Percentiles rank a stretch among this genome's conserved stretches.
These are phyloP conservation scores for Allium fistulosum DNA, from an alignment of 106 monocot species.

Conservation along the genomic window DNA sequence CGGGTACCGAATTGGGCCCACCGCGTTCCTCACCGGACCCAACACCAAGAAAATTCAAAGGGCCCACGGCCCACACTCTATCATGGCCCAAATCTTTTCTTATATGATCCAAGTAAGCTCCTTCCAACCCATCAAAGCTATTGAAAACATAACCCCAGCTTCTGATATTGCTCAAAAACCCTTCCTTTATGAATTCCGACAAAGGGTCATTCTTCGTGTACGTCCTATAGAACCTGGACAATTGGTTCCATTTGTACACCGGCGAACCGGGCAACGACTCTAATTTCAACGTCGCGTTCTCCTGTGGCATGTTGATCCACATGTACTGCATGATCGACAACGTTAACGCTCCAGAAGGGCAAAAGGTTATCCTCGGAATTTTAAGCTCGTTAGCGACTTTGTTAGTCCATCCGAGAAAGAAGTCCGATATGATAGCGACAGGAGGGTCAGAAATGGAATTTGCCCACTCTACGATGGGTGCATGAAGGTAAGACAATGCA, in stretches of 20 bases:
- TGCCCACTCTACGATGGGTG: neutral
- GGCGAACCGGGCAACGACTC: neutral
- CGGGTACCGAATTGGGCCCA: neutral
- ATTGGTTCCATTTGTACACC: slow-evolving; percentile 16
- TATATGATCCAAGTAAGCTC: slow-evolving; percentile 15
- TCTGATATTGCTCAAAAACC: slow-evolving; percentile 9
- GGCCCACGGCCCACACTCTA: slow-evolving; percentile 54
- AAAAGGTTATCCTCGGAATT: slow-evolving; percentile 29
- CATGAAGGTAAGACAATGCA: slow-evolving; percentile 9
- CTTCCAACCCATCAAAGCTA: slow-evolving; percentile 34
- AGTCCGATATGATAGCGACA: slow-evolving; percentile 30
- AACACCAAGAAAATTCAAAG: slow-evolving; percentile 2
- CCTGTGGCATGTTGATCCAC: too few species aligned
- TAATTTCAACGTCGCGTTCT: neutral
- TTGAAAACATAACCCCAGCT: slow-evolving; percentile 22
- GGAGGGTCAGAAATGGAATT: slow-evolving; percentile 5
- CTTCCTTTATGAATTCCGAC: slow-evolving; percentile 14
- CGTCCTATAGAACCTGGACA: slow-evolving; percentile 16
- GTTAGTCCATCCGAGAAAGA: slow-evolving; percentile 35
- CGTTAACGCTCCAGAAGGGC: slow-evolving; percentile 16
- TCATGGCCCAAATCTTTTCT: neutral
- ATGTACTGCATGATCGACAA: too few species aligned
- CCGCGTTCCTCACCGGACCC: neutral
- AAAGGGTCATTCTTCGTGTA: slow-evolving; percentile 1
- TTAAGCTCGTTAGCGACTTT: slow-evolving; percentile 21